Percentiles rank a stretch among this genome's conserved stretches.
Conservation (phyloP, 345 rosid genomes). For the Laguncularia racemosa region DNA sequence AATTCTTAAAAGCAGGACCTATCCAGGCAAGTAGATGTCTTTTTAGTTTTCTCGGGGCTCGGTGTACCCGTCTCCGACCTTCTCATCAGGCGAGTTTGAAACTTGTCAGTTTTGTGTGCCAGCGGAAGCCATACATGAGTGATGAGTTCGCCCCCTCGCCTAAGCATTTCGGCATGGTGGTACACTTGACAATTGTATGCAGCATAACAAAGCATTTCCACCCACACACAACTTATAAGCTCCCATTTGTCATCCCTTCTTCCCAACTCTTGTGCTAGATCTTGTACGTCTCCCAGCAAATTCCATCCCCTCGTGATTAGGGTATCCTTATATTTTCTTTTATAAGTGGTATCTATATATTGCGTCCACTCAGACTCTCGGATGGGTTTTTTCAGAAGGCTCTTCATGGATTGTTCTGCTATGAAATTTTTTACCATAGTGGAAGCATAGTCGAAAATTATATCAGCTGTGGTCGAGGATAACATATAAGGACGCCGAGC, state of each 20-base stretch:
- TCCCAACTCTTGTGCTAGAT: background rate
- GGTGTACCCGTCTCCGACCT: too few species aligned
- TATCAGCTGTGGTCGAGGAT: background rate
- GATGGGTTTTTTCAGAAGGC: too few species aligned
- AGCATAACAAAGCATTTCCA: background rate
- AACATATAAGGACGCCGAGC: conserved; percentile 1
- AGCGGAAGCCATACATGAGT: background rate
- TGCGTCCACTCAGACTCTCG: too few species aligned
- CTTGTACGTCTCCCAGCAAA: background rate
- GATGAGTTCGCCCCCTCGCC: background rate
- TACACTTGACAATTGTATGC: background rate
- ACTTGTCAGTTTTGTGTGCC: background rate
- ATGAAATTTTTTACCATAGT: too few species aligned
- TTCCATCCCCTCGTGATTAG: too few species aligned
- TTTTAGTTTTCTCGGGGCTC: too few species aligned
- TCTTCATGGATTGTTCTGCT: too few species aligned
- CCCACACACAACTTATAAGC: background rate
- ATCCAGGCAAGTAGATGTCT: too few species aligned
- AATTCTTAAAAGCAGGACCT: too few species aligned
- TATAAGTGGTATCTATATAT: too few species aligned
- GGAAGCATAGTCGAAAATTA: background rate
- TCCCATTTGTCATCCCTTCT: background rate
- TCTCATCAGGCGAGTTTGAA: too few species aligned
- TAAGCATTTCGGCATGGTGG: background rate
- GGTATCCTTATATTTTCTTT: too few species aligned